These are phyloP conservation scores for Zymoseptoria ardabiliae DNA, from an alignment of 2,329 filamentous ascomycete genomes.

Conservation along the genomic window DNA sequence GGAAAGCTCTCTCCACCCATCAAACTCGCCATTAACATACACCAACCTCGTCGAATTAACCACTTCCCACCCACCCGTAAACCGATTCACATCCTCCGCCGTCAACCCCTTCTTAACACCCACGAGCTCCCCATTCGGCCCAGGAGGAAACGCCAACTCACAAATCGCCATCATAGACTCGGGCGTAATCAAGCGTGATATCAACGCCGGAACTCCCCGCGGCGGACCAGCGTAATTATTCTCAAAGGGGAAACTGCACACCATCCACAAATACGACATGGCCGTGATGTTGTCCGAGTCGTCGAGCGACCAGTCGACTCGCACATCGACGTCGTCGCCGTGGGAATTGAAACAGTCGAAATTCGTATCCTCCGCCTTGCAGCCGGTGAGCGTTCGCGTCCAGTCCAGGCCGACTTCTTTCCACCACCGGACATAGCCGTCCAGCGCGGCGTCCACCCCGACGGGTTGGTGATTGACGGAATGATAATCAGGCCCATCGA, in stretches of 20 bases:
- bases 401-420: slow-evolving; percentile 40
- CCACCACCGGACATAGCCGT: slow-evolving; percentile 50
- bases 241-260: slow-evolving; percentile 55
- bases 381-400: slow-evolving; percentile 43
- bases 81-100: slow-evolving; percentile 43
- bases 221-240: slow-evolving; percentile 52
- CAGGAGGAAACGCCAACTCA: slow-evolving; percentile 46
- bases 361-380: slow-evolving; percentile 38
- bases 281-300: slow-evolving; percentile 38
- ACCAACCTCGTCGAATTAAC: slow-evolving; percentile 51
- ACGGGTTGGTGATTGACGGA: slow-evolving; percentile 40
- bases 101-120: slow-evolving; percentile 42
- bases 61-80: slow-evolving; percentile 50
- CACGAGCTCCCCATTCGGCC: slow-evolving; percentile 42
- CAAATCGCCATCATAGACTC: slow-evolving; percentile 53
- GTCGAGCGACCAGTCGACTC: slow-evolving; percentile 36
- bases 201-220: slow-evolving; percentile 35
- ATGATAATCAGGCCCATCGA: slow-evolving; percentile 20
- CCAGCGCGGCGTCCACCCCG: slow-evolving; percentile 46
- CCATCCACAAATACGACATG: slow-evolving; percentile 53
- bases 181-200: slow-evolving; percentile 44
- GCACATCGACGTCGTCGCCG: slow-evolving; percentile 43
- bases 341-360: slow-evolving; percentile 48
- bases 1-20: slow-evolving; percentile 52
- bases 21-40: slow-evolving; percentile 52